Evolutionary conservation across 2,329 filamentous ascomycete genomes (phyloP).

Genomic region (Lasiodiplodia hormozganensis): DNA sequence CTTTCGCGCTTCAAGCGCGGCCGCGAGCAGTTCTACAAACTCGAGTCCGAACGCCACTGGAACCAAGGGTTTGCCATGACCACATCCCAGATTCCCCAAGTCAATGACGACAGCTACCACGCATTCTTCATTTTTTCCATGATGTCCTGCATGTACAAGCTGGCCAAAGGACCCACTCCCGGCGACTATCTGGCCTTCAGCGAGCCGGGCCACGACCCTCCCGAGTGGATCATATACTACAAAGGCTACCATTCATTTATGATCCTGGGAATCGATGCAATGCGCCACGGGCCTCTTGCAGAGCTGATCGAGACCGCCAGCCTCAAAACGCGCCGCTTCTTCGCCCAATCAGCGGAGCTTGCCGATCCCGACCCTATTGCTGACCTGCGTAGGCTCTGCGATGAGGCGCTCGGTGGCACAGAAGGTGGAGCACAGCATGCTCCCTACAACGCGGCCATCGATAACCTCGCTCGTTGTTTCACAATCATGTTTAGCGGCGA

Average conservation of each 20-base stretch:
- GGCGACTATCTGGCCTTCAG: conserved; percentile 18
- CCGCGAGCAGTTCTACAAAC: conserved; percentile 3
- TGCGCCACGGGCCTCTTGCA: neutral
- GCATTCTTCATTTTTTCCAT: conserved; percentile 12
- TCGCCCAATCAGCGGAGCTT: neutral
- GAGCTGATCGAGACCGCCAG: neutral
- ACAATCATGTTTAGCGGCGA: neutral
- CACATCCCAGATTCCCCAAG: neutral
- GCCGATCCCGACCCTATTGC: neutral
- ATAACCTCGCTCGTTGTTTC: neutral
- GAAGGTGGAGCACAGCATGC: neutral
- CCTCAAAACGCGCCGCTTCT: neutral
- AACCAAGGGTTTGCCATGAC: neutral
- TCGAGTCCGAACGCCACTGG: neutral
- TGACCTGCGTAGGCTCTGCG: neutral
- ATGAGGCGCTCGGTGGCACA: neutral
- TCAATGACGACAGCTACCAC: conserved; percentile 4
- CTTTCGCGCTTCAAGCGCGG: conserved; percentile 12
- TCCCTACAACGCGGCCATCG: neutral
- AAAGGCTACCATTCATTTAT: conserved; percentile 2
- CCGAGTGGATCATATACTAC: conserved; percentile 3
- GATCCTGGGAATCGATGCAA: neutral
- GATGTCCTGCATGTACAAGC: conserved; percentile 11
- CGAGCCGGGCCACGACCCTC: neutral
- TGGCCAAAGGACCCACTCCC: conserved; percentile 33